phyloP scores from a whole-genome alignment of 148 eudicot species.

The Rhododendron mucronatum region DNA sequence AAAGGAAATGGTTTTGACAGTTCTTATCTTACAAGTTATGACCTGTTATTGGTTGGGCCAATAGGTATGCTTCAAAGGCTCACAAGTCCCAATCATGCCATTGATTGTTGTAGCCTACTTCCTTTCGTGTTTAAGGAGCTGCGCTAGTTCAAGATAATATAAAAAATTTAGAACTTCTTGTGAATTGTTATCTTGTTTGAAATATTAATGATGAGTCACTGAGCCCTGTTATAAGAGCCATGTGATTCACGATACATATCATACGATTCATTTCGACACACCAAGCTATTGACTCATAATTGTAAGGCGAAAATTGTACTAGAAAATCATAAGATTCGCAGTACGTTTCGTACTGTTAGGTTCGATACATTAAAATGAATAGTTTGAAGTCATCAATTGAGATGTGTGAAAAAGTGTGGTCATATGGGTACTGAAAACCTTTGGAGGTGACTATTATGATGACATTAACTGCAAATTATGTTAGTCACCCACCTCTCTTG shows the following conservation, averaged over 20 bases:
- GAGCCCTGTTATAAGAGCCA: not conserved
- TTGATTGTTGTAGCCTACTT: not conserved
- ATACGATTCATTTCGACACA: not conserved
- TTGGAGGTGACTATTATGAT: not conserved
- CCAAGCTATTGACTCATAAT: not conserved
- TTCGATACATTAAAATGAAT: not conserved
- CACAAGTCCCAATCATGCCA: not conserved
- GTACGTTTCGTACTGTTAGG: not conserved
- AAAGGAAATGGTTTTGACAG: not conserved
- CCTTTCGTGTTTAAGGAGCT: not conserved
- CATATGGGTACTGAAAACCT: not conserved
- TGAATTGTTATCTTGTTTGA: not conserved
- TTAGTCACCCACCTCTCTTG: not conserved
- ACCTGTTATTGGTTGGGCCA: not conserved
- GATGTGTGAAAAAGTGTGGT: not conserved
- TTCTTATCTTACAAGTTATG: not conserved
- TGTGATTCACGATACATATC: not conserved
- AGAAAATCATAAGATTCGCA: not conserved
- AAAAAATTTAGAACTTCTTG: not conserved
- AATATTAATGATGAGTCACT: not conserved
- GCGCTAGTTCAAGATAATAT: not conserved
- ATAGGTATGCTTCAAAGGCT: not conserved
- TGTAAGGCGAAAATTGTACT: not conserved
- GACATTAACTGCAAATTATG: not conserved
- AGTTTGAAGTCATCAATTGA: not conserved